phyloP scores from a whole-genome alignment of 1,284 basidiomycete species.

The Rhodofomes roseus region DNA sequence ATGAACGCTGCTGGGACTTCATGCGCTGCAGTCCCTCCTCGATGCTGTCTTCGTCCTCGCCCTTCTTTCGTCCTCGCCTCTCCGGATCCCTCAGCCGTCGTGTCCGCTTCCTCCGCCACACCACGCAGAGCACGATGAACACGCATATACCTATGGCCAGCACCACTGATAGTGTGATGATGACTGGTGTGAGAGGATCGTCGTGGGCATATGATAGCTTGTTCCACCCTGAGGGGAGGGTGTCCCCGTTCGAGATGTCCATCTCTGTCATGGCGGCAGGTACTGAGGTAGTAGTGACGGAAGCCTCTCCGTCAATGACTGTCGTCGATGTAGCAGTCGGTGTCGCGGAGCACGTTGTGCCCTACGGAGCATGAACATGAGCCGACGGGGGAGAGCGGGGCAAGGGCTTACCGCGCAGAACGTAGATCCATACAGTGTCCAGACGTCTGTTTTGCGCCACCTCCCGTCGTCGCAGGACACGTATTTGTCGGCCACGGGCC shows the following conservation, averaged over 20 bases:
- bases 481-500: conserved; percentile 52
- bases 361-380: conserved; percentile 9
- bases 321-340: conserved; percentile 3
- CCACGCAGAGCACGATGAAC: conserved; percentile 51
- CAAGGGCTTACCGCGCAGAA: conserved; percentile 37
- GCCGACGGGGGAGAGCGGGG: conserved; percentile 9
- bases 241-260: conserved; percentile 8
- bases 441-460: conserved; percentile 57
- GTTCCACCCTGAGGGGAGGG: conserved; percentile 58
- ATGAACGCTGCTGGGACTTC: conserved; percentile 50
- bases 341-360: conserved; percentile 6
- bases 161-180: conserved; percentile 56
- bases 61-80: conserved; percentile 35
- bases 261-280: neutral
- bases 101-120: conserved; percentile 47
- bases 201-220: conserved; percentile 13
- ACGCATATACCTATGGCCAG: conserved; percentile 53
- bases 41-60: conserved; percentile 26
- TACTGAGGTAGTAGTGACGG: conserved; percentile 1
- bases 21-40: conserved; percentile 38
- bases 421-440: conserved; percentile 61
- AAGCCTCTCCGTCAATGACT: conserved; percentile 14
- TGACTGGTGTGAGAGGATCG: conserved; percentile 36
- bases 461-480: conserved; percentile 49
- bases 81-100: conserved; percentile 28